Evolutionary conservation across 2,329 filamentous ascomycete genomes (phyloP), one percentile per base, ranked within the genome.

Genomic region (Aquanectria penicillioides): DNA sequence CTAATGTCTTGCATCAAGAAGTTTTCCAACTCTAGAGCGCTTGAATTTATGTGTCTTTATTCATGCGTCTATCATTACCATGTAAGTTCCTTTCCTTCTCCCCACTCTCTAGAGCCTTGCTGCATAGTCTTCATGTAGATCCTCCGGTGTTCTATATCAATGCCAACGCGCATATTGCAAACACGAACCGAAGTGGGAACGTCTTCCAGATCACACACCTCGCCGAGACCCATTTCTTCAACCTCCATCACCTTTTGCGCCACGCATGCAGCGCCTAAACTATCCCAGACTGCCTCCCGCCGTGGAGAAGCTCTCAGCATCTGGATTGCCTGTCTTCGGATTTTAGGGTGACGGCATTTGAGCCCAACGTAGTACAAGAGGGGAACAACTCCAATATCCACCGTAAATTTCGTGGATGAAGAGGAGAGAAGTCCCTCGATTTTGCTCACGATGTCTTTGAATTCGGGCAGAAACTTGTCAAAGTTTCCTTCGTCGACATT

Each of bases 251-350:
- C 26, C 22, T 62, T 56, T 28, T 41, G 26, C 11, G 43, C 23
- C 1, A 64, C 56, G 3, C 25, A 48, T 2, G 60, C 47, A 8
- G 62, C 57, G 2, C 62, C 60, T n/a, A 56, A 22, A 4, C 63
- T 63, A 11, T 64, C 59, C 59, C 63, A 66, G 4, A 64, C 62
- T 2, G 59, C 59, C 25, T 66, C 59, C 33, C 61, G 51, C 5
- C 59, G 47, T 13, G 63, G 61, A 12, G 36, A 38, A 7, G 50
- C 49, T 8, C 15, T 46, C 10, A 62, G 20, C 34, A 66, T 56
- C n/a, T 9, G 5, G 9, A 62, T 40, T 3, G 63, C 59, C 3
- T 44, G 22, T 3, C 63, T 58, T 18, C 62, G 62, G 3, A 66
- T 20, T 4, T 22, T 17, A 0, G 63, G 63, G 17, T 65, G 55